phyloP scores from a whole-genome alignment of 2,329 filamentous ascomycete species.

The Penicillium sp. region DNA sequence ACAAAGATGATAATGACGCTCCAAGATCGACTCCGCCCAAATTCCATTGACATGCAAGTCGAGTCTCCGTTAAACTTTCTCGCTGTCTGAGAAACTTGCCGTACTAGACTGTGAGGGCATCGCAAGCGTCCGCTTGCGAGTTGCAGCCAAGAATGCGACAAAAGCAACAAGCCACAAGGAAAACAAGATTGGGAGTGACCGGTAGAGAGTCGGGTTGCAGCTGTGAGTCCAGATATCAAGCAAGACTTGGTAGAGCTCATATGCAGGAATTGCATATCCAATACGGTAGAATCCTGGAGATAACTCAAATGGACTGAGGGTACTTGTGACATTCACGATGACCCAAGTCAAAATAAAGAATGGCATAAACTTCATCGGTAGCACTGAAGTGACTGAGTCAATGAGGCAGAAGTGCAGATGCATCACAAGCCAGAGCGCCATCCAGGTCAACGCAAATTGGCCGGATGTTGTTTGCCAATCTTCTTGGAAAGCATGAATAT shows the following conservation, averaged over 20 bases:
- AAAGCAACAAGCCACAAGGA: conserved; percentile 34
- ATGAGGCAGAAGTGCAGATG: conserved; percentile 46
- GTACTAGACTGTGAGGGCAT: too few relatives aligned
- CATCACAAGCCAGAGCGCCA: conserved; percentile 45
- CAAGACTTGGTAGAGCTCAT: conserved; percentile 42
- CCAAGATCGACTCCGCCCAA: too few relatives aligned
- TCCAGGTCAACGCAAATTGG: conserved; percentile 47
- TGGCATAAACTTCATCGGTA: conserved; percentile 41
- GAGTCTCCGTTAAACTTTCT: too few relatives aligned
- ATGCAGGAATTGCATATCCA: conserved; percentile 41
- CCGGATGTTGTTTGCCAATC: conserved; percentile 39
- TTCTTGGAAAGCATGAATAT: conserved; percentile 46
- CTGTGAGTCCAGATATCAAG: conserved; percentile 45
- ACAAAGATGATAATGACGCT: too few relatives aligned
- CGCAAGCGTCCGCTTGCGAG: too few relatives aligned
- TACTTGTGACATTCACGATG: conserved; percentile 43
- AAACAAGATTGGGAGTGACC: conserved; percentile 46
- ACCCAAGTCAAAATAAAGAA: conserved; percentile 48
- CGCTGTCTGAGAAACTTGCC: too few relatives aligned
- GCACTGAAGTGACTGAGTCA: conserved; percentile 43
- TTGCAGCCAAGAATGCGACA: too few relatives aligned
- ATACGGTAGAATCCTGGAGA: conserved; percentile 43
- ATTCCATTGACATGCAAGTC: too few relatives aligned
- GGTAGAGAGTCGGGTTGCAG: conserved; percentile 41
- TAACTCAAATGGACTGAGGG: conserved; percentile 46